Conservation (phyloP, 2,329 filamentous ascomycete genomes). For the Trichophyton benhamiae region DNA sequence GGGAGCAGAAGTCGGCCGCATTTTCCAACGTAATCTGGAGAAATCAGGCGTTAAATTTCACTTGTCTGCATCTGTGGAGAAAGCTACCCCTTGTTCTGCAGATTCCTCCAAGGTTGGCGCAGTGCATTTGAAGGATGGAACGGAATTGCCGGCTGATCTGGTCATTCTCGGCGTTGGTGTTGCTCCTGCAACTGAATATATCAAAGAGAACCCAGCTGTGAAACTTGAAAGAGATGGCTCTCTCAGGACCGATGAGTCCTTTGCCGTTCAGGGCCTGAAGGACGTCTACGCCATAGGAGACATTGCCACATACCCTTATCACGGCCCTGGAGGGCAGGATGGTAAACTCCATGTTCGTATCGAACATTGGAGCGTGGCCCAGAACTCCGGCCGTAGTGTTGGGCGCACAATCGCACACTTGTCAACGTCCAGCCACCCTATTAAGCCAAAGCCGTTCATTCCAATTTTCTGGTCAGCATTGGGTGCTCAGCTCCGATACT, state of each 20-base stretch:
- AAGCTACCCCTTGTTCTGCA: constrained; percentile 58
- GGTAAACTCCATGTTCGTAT: constrained; percentile 60
- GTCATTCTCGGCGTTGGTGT: constrained; percentile 90
- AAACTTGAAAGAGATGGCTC: constrained; percentile 75
- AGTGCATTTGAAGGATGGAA: constrained; percentile 75
- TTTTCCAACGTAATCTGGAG: constrained; percentile 68
- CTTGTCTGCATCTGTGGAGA: constrained; percentile 68
- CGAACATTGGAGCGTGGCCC: constrained; percentile 98
- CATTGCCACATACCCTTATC: constrained; percentile 89
- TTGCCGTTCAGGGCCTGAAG: constrained; percentile 60
- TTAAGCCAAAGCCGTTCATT: constrained; percentile 60
- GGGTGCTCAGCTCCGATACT: constrained; percentile 81
- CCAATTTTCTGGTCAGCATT: constrained; percentile 96
- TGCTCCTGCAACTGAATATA: constrained; percentile 68
- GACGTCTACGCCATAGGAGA: constrained; percentile 90
- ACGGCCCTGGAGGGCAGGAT: constrained; percentile 59
- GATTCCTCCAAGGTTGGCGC: constrained; percentile 63
- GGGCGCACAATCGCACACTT: constrained; percentile 60
- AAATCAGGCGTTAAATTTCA: constrained; percentile 82
- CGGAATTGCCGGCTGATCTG: constrained; percentile 69
- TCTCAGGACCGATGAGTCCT: constrained; percentile 65
- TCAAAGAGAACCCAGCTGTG: constrained; percentile 58
- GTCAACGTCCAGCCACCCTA: constrained; percentile 22
- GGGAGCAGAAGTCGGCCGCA: constrained; percentile 64
- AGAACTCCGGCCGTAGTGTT: constrained; percentile 74